phyloP scores from a whole-genome alignment of 1,284 basidiomycete species.

The Ganoderma boninense region DNA sequence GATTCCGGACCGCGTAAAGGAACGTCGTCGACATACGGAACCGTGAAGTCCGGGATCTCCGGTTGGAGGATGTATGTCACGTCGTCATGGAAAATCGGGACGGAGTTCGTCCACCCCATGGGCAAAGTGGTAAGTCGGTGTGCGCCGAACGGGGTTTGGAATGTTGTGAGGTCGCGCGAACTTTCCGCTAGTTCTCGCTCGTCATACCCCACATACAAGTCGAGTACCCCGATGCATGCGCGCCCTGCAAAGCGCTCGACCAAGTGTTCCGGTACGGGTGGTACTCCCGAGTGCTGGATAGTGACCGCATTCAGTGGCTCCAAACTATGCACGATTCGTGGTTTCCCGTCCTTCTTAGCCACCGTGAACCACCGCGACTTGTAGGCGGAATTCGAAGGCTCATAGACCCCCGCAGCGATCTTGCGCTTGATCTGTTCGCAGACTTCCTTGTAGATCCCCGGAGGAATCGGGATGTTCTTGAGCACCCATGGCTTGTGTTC shows the following conservation, averaged over 20 bases:
- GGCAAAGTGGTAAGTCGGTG: constrained; percentile 41
- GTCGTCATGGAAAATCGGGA: constrained; percentile 47
- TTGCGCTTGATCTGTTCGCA: constrained; percentile 44
- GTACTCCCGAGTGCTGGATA: constrained; percentile 41
- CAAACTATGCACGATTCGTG: constrained; percentile 43
- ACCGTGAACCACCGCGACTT: constrained; percentile 50
- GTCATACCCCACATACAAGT: constrained; percentile 39
- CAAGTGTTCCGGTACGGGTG: constrained; percentile 41
- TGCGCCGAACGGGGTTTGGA: constrained; percentile 32
- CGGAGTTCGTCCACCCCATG: constrained; percentile 51
- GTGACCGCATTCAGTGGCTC: constrained; percentile 46
- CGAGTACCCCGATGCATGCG: constrained; percentile 35
- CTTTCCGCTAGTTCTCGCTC: constrained; percentile 31
- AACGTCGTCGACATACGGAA: constrained; percentile 45
- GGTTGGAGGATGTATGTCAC: constrained; percentile 45
- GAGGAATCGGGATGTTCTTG: constrained; percentile 38
- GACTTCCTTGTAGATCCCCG: constrained; percentile 45
- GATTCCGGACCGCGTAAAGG: constrained; percentile 34
- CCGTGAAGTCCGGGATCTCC: constrained; percentile 45
- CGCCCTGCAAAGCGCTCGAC: constrained; percentile 35
- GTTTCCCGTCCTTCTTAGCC: constrained; percentile 47
- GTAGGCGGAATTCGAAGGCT: constrained; percentile 48
- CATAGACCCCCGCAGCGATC: constrained; percentile 44
- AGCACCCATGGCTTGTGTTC: constrained; percentile 46
- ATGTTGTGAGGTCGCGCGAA: constrained; percentile 44